Conservation (phyloP, 108 stramenopile genomes). For the Fragilariopsis cylindrus region DNA sequence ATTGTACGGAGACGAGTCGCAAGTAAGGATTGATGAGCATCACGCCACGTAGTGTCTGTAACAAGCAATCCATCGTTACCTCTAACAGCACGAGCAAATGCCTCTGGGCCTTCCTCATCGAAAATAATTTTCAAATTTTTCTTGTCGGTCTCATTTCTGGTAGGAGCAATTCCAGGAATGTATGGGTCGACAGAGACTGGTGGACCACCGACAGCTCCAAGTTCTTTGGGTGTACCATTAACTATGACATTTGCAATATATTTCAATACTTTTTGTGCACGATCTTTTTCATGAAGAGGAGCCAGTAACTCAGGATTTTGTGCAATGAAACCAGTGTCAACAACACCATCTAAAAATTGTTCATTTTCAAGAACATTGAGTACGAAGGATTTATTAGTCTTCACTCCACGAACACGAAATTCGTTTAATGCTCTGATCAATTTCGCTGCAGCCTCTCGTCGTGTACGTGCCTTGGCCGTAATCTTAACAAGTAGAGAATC, state of each 20-base stretch:
- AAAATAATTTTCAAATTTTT: conserved; percentile 55
- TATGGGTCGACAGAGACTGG: conserved; percentile 75
- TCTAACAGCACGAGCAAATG: conserved; percentile 92
- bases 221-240: conserved; percentile 88
- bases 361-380: conserved; percentile 87
- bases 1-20: conserved; percentile 93
- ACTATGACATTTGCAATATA: conserved; percentile 90
- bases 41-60: conserved; percentile 98
- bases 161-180: conserved; percentile 56
- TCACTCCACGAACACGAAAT: conserved; percentile 91
- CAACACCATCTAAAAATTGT: conserved; percentile 85
- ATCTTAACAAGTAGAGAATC: conserved; percentile 91
- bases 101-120: conserved; percentile 81
- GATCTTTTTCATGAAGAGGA: conserved; percentile 80
- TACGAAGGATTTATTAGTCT: conserved; percentile 83
- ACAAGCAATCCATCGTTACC: conserved; percentile 84
- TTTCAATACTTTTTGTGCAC: conserved; percentile 76
- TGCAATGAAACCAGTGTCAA: conserved; percentile 93
- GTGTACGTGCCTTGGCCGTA: conserved; percentile 81
- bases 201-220: conserved; percentile 87
- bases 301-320: conserved; percentile 75
- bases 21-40: conserved; percentile 96
- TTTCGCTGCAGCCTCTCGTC: conserved; percentile 83
- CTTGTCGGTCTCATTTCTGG: conserved; percentile 5
- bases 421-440: conserved; percentile 73